Percentiles rank a stretch among this genome's conserved stretches.
These are phyloP conservation scores for Lactarius quietus DNA, from an alignment of 768 basidiomycete genomes.

Conservation along the genomic window DNA sequence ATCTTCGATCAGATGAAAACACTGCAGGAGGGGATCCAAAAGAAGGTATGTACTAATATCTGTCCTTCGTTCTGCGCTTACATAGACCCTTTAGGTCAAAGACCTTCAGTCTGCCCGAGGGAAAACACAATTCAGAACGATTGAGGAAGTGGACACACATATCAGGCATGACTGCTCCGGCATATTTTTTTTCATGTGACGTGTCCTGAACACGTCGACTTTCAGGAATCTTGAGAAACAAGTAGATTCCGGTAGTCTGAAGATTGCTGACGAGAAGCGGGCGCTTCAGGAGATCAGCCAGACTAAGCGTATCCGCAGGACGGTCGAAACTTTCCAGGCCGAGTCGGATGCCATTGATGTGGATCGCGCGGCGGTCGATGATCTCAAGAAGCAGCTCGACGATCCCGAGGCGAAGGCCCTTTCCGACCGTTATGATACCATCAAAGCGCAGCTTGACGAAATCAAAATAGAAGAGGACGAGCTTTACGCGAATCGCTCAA, in stretches of 20 bases:
- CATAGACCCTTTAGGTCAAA: conserved; percentile 56
- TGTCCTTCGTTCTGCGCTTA: not conserved
- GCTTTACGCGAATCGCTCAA: conserved; percentile 71
- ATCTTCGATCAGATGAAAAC: conserved; percentile 74
- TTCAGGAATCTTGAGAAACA: conserved; percentile 78
- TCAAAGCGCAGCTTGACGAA: conserved; percentile 82
- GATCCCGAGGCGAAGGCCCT: conserved; percentile 85
- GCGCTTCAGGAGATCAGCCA: conserved; percentile 86
- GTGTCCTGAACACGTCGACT: conserved; percentile 16
- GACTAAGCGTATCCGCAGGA: conserved; percentile 64
- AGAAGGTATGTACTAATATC: conserved; percentile 55
- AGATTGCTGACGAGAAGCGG: conserved; percentile 92
- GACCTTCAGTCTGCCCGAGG: conserved; percentile 78
- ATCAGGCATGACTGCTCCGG: conserved; percentile 60
- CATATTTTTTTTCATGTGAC: conserved; percentile 10
- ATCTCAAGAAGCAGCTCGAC: conserved; percentile 77
- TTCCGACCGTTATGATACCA: conserved; percentile 73
- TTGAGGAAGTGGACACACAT: conserved; percentile 82
- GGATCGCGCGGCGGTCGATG: conserved; percentile 70
- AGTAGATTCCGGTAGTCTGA: conserved; percentile 89
- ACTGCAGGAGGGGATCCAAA: conserved; percentile 71
- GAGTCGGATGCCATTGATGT: conserved; percentile 79
- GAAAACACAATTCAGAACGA: conserved; percentile 76
- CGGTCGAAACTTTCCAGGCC: conserved; percentile 76
- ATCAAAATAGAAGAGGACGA: conserved; percentile 86